These are phyloP conservation scores for Guadua angustifolia DNA, from an alignment of 176 grass and related monocot species.

Conservation along the genomic window DNA sequence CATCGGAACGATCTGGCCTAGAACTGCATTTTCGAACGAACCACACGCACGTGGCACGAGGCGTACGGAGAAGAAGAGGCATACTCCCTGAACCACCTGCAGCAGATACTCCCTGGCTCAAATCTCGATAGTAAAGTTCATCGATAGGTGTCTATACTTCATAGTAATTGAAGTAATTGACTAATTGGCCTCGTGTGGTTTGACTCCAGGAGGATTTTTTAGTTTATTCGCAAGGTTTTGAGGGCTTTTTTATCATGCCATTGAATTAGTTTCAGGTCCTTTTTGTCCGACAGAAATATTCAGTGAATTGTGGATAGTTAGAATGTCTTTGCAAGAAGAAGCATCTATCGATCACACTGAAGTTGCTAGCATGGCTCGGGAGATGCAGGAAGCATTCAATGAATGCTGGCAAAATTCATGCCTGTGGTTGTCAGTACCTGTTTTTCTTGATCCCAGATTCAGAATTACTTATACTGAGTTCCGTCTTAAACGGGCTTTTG, in stretches of 20 bases:
- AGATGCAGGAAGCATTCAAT: slow-evolving; percentile 51
- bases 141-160: too few relatives aligned
- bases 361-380: slow-evolving; percentile 56
- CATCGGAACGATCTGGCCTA: not conserved
- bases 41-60: not conserved
- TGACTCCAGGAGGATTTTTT: too few relatives aligned
- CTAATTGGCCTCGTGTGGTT: too few relatives aligned
- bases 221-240: too few relatives aligned
- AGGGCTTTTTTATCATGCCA: too few relatives aligned
- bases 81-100: too few relatives aligned
- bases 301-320: slow-evolving; percentile 61
- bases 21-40: not conserved
- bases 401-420: slow-evolving; percentile 54
- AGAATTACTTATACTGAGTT: slow-evolving; percentile 56
- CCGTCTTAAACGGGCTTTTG: slow-evolving; percentile 52
- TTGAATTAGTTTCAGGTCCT: too few relatives aligned
- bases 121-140: too few relatives aligned
- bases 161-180: too few relatives aligned
- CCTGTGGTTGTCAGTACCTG: slow-evolving; percentile 49
- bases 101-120: too few relatives aligned
- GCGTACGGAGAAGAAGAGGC: not conserved
- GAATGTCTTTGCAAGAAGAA: slow-evolving; percentile 56
- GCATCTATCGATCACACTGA: slow-evolving; percentile 39
- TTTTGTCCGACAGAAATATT: too few relatives aligned
- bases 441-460: slow-evolving; percentile 65